Conservation (phyloP, 2,329 filamentous ascomycete genomes). For the Aureobasidium sp. region DNA sequence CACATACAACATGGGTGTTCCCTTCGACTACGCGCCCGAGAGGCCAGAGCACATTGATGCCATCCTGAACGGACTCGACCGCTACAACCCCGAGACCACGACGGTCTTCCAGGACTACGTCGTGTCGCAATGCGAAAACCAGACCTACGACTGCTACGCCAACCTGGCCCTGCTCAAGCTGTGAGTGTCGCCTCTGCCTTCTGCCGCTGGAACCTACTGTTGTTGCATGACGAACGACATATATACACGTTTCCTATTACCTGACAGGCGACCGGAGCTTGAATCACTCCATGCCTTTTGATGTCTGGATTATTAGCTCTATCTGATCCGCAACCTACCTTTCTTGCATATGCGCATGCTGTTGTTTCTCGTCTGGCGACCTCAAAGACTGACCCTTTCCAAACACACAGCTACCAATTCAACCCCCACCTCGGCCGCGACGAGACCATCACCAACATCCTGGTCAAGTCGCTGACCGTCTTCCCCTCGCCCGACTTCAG, state of each 20-base stretch:
- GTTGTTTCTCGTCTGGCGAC: too few relatives aligned
- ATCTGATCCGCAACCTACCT: slow-evolving; percentile 51
- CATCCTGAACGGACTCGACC: slow-evolving; percentile 94
- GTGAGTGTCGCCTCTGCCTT: slow-evolving; percentile 58
- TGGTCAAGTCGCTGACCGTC: slow-evolving; percentile 94
- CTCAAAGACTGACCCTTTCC: not conserved
- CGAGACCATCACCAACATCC: slow-evolving; percentile 96
- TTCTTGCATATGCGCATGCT: not conserved
- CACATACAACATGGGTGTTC: slow-evolving; percentile 36
- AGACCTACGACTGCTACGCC: slow-evolving; percentile 91
- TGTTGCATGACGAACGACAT: slow-evolving; percentile 54
- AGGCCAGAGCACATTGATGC: slow-evolving; percentile 84
- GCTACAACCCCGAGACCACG: slow-evolving; percentile 98
- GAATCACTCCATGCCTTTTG: slow-evolving; percentile 51
- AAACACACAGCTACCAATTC: slow-evolving; percentile 78
- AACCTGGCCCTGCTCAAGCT: slow-evolving; percentile 94
- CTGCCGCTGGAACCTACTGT: not conserved
- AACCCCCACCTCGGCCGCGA: slow-evolving; percentile 97
- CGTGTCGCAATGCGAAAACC: slow-evolving; percentile 86
- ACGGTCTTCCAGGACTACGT: slow-evolving; percentile 91
- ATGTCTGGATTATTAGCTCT: slow-evolving; percentile 66
- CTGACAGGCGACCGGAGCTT: slow-evolving; percentile 58
- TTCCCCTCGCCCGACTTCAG: slow-evolving; percentile 96
- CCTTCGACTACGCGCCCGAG: slow-evolving; percentile 84
- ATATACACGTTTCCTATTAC: slow-evolving; percentile 96